These are phyloP conservation scores for Cercospora janseana DNA, from an alignment of 2,329 filamentous ascomycete genomes.

Conservation along the genomic window DNA sequence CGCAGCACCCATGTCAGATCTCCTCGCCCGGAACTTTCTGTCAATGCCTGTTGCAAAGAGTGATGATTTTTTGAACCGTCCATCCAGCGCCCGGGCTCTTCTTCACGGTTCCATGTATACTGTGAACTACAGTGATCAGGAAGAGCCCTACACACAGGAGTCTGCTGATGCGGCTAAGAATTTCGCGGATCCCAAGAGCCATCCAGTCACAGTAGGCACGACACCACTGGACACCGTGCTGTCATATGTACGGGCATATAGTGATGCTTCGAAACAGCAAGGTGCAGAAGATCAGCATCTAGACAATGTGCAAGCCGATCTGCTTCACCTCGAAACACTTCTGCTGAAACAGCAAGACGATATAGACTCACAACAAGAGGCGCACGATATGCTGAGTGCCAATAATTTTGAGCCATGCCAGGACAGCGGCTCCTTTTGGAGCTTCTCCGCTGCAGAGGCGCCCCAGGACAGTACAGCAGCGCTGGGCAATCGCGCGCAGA, in stretches of 20 bases:
- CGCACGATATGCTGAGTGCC: constrained; percentile 12
- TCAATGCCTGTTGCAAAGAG: background rate
- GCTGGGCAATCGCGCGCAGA: background rate
- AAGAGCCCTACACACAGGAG: background rate
- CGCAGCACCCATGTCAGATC: background rate
- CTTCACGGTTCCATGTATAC: constrained; percentile 15
- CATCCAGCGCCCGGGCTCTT: background rate
- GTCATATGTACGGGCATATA: constrained; percentile 10
- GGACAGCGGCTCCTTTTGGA: constrained; percentile 1
- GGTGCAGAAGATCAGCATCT: background rate
- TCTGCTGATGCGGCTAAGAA: background rate
- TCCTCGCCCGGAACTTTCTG: background rate
- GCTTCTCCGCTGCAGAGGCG: constrained; percentile 3
- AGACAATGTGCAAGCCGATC: background rate
- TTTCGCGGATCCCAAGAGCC: background rate
- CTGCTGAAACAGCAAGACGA: constrained; percentile 9
- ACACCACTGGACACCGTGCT: constrained; percentile 12
- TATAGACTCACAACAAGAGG: constrained; percentile 14
- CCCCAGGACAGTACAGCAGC: background rate
- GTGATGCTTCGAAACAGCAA: background rate
- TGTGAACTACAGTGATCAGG: constrained; percentile 5
- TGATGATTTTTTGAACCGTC: background rate
- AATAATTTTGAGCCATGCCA: constrained; percentile 11
- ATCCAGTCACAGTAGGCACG: constrained; percentile 16
- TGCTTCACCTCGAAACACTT: constrained; percentile 8